Conservation (phyloP, 805 yeast genomes). For the Naumovozyma dairenensis region DNA sequence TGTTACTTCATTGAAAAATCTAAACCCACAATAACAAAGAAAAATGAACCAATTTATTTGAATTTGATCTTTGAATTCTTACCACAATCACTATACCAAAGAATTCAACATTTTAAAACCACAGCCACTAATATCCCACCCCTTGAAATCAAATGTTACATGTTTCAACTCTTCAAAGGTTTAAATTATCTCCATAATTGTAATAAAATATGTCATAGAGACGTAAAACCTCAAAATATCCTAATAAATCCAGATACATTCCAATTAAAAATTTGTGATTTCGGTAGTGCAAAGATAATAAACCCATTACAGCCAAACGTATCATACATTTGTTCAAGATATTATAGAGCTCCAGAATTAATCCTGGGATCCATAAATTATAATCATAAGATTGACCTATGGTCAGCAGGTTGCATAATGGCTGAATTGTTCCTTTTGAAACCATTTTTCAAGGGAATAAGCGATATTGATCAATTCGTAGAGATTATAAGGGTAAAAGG, state of each 20-base stretch:
- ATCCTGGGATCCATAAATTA: constrained; percentile 84
- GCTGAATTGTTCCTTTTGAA: constrained; percentile 89
- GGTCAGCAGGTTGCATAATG: constrained; percentile 96
- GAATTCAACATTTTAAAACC: constrained; percentile 31
- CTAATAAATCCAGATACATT: constrained; percentile 63
- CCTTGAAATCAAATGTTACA: constrained; percentile 56
- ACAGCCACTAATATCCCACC: constrained; percentile 27
- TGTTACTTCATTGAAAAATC: constrained; percentile 63
- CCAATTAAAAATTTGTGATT: constrained; percentile 67
- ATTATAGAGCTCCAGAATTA: constrained; percentile 76
- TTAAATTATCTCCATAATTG: constrained; percentile 74
- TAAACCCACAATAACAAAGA: too few species aligned
- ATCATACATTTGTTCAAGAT: constrained; percentile 90
- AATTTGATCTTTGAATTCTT: constrained; percentile 81
- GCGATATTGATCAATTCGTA: constrained; percentile 77
- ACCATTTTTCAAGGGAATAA: constrained; percentile 89
- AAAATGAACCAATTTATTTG: constrained; percentile 53
- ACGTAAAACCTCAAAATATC: constrained; percentile 74
- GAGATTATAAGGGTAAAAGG: constrained; percentile 87
- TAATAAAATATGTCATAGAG: constrained; percentile 67
- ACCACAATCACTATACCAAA: constrained; percentile 69
- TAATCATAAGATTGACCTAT: constrained; percentile 85
- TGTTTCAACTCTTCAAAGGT: constrained; percentile 72
- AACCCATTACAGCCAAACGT: constrained; percentile 80
- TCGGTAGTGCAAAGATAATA: constrained; percentile 74